Evolutionary conservation across 2,329 filamentous ascomycete genomes (phyloP).

Genomic region (Talaromyces verruculosus): DNA sequence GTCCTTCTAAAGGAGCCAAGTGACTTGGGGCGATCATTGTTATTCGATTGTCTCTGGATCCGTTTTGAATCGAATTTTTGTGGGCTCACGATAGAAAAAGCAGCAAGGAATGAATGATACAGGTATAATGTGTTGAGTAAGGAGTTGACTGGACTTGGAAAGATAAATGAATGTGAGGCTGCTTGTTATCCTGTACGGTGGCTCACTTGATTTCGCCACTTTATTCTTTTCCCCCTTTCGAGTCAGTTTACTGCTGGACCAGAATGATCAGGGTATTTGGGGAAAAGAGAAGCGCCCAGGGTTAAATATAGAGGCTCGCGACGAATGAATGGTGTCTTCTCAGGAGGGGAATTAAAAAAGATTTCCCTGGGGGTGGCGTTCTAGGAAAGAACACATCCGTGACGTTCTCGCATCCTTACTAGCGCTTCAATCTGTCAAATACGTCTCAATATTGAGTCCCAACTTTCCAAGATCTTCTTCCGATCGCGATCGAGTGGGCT

Average conservation of each 20-base stretch:
- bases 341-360: slow-evolving; percentile 1
- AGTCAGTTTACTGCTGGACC: not conserved
- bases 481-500: slow-evolving; percentile 9
- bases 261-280: not conserved
- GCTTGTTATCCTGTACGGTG: not conserved
- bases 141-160: not conserved
- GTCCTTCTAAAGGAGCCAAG: slow-evolving; percentile 10
- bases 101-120: not conserved
- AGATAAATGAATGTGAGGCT: slow-evolving; percentile 4
- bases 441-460: slow-evolving; percentile 14
- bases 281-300: not conserved
- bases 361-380: slow-evolving; percentile 12
- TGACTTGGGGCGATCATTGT: slow-evolving; percentile 19
- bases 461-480: slow-evolving; percentile 6
- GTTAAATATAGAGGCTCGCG: not conserved
- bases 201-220: slow-evolving; percentile 6
- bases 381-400: slow-evolving; percentile 2
- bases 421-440: slow-evolving; percentile 14
- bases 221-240: not conserved
- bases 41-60: not conserved
- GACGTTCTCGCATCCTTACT: slow-evolving; percentile 7
- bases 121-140: not conserved
- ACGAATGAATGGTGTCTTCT: not conserved
- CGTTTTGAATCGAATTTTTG: not conserved
- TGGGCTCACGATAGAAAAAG: not conserved